Conservation (phyloP, 371 early-diverging fungal species). For the Rhizomucor miehei region DNA sequence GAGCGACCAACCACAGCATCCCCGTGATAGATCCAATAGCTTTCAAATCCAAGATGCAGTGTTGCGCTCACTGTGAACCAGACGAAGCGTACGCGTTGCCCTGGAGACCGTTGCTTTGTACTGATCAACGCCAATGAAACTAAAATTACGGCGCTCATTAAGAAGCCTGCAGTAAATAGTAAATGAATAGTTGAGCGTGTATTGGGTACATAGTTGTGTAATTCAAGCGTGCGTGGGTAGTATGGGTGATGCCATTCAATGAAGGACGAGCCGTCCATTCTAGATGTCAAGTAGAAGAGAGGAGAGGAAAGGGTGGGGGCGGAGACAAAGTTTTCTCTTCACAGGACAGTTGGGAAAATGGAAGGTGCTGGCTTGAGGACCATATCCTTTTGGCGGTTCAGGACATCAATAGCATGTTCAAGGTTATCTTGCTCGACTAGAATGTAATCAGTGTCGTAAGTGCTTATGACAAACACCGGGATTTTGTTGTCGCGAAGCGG, state of each 20-base stretch:
- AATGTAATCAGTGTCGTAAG: conserved; percentile 80
- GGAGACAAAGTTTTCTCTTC: background rate
- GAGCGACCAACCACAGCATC: conserved; percentile 61
- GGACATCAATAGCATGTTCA: conserved; percentile 40
- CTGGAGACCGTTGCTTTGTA: conserved; percentile 21
- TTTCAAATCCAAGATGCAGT: conserved; percentile 86
- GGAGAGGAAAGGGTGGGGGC: too few species aligned
- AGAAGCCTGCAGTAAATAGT: conserved; percentile 33
- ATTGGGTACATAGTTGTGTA: conserved; percentile 56
- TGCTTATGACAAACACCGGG: conserved; percentile 71
- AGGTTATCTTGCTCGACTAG: conserved; percentile 63
- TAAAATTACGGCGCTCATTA: conserved; percentile 25
- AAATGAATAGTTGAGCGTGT: conserved; percentile 30
- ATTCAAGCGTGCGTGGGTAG: conserved; percentile 46
- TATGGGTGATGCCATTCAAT: conserved; percentile 45
- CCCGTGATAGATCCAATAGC: conserved; percentile 75
- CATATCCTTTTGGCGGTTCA: conserved; percentile 18
- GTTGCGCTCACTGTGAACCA: conserved; percentile 81
- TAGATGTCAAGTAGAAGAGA: too few species aligned
- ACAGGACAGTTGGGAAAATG: conserved; percentile 1
- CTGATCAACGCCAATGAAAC: conserved; percentile 18
- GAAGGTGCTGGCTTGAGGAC: conserved; percentile 14
- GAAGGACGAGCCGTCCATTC: too few species aligned
- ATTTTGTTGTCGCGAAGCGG: conserved; percentile 58
- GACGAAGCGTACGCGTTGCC: conserved; percentile 46